These are phyloP conservation scores for Furcasterigmium furcatum DNA, from an alignment of 2,329 filamentous ascomycete species.

Conservation along the genomic window DNA sequence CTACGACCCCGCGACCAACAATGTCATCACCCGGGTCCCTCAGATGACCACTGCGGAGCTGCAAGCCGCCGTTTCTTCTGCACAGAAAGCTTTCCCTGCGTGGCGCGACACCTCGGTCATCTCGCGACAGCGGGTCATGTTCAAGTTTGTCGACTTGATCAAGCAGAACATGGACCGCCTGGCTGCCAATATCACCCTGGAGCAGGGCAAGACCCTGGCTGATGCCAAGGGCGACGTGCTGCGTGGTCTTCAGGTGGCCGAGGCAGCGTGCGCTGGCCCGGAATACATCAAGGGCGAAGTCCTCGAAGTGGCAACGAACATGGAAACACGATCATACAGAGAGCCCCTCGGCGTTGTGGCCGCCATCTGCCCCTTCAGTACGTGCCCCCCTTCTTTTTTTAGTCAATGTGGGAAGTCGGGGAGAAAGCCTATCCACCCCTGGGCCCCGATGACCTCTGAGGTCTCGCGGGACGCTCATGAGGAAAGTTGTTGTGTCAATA, in stretches of 20 bases:
- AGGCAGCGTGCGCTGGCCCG: slow-evolving; percentile 69
- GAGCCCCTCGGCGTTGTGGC: slow-evolving; percentile 69
- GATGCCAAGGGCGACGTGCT: slow-evolving; percentile 71
- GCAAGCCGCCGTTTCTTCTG: slow-evolving; percentile 62
- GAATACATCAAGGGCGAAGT: slow-evolving; percentile 70
- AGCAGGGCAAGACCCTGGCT: slow-evolving; percentile 73
- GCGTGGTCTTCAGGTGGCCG: slow-evolving; percentile 68
- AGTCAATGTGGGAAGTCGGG: slow-evolving; percentile 4
- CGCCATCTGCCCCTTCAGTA: slow-evolving; percentile 72
- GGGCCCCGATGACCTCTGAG: too few relatives aligned
- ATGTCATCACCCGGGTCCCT: slow-evolving; percentile 55
- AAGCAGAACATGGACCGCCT: slow-evolving; percentile 70
- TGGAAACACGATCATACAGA: slow-evolving; percentile 70
- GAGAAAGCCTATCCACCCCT: slow-evolving; percentile 3
- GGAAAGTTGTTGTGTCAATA: too few relatives aligned
- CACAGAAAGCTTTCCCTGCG: slow-evolving; percentile 62
- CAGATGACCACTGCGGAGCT: slow-evolving; percentile 69
- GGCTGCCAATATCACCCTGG: slow-evolving; percentile 71
- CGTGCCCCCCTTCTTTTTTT: slow-evolving; percentile 18
- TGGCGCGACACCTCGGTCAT: slow-evolving; percentile 65
- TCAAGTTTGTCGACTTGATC: slow-evolving; percentile 68
- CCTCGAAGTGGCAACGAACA: slow-evolving; percentile 72
- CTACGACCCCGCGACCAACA: not conserved
- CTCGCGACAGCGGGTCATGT: slow-evolving; percentile 69
- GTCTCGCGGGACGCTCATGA: too few relatives aligned